Evolutionary conservation across 768 basidiomycete genomes (phyloP).

Genomic region (Vishniacozyma victoriae): DNA sequence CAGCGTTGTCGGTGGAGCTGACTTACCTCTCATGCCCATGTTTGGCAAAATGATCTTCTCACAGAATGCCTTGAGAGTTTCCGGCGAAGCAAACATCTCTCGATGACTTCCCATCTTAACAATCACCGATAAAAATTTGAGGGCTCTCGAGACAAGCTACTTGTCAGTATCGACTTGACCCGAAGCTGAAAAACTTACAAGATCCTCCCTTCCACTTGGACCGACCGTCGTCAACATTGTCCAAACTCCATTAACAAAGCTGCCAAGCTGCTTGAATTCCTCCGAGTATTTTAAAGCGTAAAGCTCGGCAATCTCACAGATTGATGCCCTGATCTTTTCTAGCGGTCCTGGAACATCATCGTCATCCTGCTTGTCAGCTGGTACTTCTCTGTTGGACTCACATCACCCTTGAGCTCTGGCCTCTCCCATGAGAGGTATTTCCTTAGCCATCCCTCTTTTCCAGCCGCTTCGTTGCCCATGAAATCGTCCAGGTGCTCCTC

Average conservation of each 20-base stretch:
- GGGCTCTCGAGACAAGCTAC: slow-evolving; percentile 75
- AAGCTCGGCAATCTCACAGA: slow-evolving; percentile 87
- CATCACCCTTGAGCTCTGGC: slow-evolving; percentile 61
- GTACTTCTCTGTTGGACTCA: slow-evolving; percentile 47
- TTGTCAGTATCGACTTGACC: neutral
- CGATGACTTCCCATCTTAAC: slow-evolving; percentile 83
- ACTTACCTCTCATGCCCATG: slow-evolving; percentile 64
- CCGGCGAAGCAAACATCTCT: slow-evolving; percentile 64
- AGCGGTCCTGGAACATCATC: slow-evolving; percentile 76
- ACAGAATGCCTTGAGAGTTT: slow-evolving; percentile 73
- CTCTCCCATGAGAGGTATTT: slow-evolving; percentile 77
- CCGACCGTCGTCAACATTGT: slow-evolving; percentile 61
- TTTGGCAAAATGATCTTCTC: slow-evolving; percentile 93
- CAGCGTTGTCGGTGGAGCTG: neutral
- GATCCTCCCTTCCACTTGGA: slow-evolving; percentile 67
- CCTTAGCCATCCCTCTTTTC: slow-evolving; percentile 60
- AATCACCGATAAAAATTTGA: slow-evolving; percentile 84
- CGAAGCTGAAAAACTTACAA: slow-evolving; percentile 51
- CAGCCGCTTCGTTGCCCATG: slow-evolving; percentile 57
- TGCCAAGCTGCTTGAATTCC: slow-evolving; percentile 48
- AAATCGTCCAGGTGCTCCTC: slow-evolving; percentile 82
- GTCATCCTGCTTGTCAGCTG: slow-evolving; percentile 51
- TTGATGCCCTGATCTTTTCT: slow-evolving; percentile 80
- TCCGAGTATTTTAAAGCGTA: slow-evolving; percentile 48
- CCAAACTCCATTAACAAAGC: slow-evolving; percentile 86